These are phyloP conservation scores for Apophysomyces trapeziformis DNA, from an alignment of 371 early-diverging fungal genomes.

Conservation along the genomic window DNA sequence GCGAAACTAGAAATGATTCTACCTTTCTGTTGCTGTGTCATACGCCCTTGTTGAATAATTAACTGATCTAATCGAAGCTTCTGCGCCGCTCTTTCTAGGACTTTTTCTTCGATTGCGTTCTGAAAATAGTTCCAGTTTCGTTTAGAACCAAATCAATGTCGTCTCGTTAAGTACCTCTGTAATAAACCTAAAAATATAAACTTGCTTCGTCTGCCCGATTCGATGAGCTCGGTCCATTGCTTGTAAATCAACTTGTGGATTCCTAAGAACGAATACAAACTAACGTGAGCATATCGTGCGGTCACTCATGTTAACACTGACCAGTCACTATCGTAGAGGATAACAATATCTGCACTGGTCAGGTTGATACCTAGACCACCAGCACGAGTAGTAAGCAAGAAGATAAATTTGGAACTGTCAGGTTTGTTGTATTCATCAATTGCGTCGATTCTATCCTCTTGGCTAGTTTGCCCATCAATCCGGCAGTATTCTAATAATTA, in stretches of 20 bases:
- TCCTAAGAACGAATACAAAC: conserved; percentile 37
- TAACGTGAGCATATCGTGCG: neutral
- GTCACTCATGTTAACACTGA: conserved; percentile 18
- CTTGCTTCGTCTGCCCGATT: conserved; percentile 99
- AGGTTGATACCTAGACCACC: conserved; percentile 99
- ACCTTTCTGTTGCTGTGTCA: conserved; percentile 55
- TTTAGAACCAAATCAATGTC: neutral
- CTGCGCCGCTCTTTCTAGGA: conserved; percentile 94
- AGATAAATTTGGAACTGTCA: conserved; percentile 93
- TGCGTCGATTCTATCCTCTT: conserved; percentile 90
- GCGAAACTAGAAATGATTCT: conserved; percentile 11
- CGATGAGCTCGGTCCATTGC: conserved; percentile 99
- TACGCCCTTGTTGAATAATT: conserved; percentile 95
- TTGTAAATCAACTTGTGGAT: conserved; percentile 97
- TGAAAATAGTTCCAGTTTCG: conserved; percentile 8
- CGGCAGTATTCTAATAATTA: conserved; percentile 85
- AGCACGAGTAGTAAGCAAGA: conserved; percentile 97
- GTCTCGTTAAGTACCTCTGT: conserved; percentile 64
- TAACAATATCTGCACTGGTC: conserved; percentile 96
- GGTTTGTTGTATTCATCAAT: conserved; percentile 97
- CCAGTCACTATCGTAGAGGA: conserved; percentile 99
- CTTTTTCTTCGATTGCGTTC: conserved; percentile 97
- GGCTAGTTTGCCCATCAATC: conserved; percentile 97
- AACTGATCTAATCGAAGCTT: conserved; percentile 98
- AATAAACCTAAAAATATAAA: conserved; percentile 97